Evolutionary conservation across 352 stramenopile genomes (phyloP).

Genomic region (Lagenidium sp.): DNA sequence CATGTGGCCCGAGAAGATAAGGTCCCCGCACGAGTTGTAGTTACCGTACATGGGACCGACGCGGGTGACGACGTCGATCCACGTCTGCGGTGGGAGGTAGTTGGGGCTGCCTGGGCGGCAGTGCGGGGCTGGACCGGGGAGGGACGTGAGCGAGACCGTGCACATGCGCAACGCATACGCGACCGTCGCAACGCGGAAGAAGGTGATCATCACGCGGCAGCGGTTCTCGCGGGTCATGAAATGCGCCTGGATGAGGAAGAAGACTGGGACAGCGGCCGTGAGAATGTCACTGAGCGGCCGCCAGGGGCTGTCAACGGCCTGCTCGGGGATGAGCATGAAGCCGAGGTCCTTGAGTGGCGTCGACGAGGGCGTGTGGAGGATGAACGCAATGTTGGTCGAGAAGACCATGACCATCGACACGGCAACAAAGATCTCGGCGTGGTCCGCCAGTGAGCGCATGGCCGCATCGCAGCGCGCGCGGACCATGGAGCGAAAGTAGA

Average conservation of each 20-base stretch:
- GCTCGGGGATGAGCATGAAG: conserved; percentile 31
- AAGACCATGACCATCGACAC: conserved; percentile 27
- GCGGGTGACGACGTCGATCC: conserved; percentile 33
- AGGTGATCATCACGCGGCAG: conserved; percentile 19
- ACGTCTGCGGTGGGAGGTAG: conserved; percentile 23
- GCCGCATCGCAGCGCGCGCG: conserved; percentile 8
- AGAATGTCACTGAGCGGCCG: conserved; percentile 29
- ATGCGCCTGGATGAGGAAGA: conserved; percentile 18
- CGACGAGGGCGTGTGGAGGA: conserved; percentile 22
- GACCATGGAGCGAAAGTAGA: conserved; percentile 9
- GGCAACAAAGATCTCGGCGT: conserved; percentile 27
- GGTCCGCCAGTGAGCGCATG: conserved; percentile 13
- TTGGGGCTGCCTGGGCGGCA: conserved; percentile 15
- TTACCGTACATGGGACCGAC: conserved; percentile 28
- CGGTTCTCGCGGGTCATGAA: conserved; percentile 20
- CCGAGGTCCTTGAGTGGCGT: conserved; percentile 31
- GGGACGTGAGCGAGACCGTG: conserved; percentile 30
- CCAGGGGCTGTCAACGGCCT: conserved; percentile 18
- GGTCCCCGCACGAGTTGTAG: conserved; percentile 33
- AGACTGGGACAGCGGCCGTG: conserved; percentile 22
- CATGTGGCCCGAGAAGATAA: conserved; percentile 45
- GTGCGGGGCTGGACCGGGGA: conserved; percentile 33
- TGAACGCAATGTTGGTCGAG: conserved; percentile 31
- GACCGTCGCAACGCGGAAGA: conserved; percentile 33
- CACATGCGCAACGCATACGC: conserved; percentile 27